Evolutionary conservation across 2,329 filamentous ascomycete species (phyloP).

Genomic region (Pseudomassariella vexata): DNA sequence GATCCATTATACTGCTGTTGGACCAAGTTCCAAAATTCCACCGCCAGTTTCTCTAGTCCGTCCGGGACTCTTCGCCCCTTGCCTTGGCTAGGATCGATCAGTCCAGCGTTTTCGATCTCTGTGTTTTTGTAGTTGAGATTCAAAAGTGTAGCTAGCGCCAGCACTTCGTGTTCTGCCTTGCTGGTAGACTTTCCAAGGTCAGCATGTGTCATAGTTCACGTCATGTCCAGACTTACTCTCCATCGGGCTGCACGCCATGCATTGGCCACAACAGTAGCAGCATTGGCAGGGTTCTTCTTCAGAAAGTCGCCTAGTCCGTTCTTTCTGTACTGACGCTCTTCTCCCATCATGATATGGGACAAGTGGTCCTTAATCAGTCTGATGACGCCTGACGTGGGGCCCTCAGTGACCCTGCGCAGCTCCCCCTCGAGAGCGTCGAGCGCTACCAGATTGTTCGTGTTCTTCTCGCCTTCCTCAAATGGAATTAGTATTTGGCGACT

Average conservation of each 20-base stretch:
- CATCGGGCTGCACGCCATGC: constrained; percentile 5
- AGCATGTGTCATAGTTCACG: neutral
- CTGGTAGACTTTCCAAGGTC: neutral
- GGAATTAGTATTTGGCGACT: constrained; percentile 1
- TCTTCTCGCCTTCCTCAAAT: constrained; percentile 1
- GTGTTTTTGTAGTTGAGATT: constrained; percentile 1
- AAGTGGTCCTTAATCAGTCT: constrained; percentile 1
- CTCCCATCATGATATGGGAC: constrained; percentile 1
- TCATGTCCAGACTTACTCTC: neutral
- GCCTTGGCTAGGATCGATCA: neutral
- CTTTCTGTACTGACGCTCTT: constrained; percentile 1
- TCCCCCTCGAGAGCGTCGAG: neutral
- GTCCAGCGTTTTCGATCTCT: constrained; percentile 1
- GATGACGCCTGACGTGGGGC: neutral
- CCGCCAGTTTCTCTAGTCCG: neutral
- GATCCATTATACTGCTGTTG: neutral
- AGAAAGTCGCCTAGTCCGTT: constrained; percentile 11
- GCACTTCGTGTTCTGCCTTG: constrained; percentile 3
- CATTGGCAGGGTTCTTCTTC: neutral
- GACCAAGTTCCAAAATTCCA: constrained; percentile 1
- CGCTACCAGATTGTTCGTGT: neutral
- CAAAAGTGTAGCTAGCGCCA: constrained; percentile 1
- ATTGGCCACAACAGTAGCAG: constrained; percentile 1
- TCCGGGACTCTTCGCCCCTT: neutral
- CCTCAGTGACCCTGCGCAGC: neutral